These are phyloP conservation scores for Macrophomina pseudophaseolina DNA, from an alignment of 2,329 filamentous ascomycete genomes.

Conservation along the genomic window DNA sequence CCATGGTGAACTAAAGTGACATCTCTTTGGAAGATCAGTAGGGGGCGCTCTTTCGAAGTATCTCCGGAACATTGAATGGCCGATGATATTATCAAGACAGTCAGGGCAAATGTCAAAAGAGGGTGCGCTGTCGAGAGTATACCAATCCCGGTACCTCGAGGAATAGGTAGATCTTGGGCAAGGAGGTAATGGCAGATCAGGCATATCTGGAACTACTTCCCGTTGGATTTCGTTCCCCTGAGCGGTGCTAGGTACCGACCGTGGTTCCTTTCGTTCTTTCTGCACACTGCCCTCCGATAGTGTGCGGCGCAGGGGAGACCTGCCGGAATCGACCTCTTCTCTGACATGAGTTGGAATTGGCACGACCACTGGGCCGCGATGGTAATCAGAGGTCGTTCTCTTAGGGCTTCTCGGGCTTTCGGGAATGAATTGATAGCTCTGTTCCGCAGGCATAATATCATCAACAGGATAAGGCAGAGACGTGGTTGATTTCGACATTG, in stretches of 20 bases:
- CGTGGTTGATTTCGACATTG: conserved; percentile 30
- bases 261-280: background rate
- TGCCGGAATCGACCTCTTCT: conserved; percentile 9
- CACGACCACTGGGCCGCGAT: background rate
- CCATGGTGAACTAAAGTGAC: conserved; percentile 83
- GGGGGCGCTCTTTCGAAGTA: conserved; percentile 68
- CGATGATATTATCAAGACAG: conserved; percentile 75
- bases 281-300: conserved; percentile 20
- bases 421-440: conserved; percentile 46
- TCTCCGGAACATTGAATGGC: conserved; percentile 68
- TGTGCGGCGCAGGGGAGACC: conserved; percentile 15
- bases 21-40: conserved; percentile 66
- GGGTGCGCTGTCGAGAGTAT: conserved; percentile 72
- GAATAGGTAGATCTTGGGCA: conserved; percentile 71
- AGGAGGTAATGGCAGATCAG: conserved; percentile 56
- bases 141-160: conserved; percentile 75
- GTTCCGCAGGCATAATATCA: conserved; percentile 52
- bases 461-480: conserved; percentile 54
- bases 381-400: conserved; percentile 9
- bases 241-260: background rate
- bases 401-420: conserved; percentile 17
- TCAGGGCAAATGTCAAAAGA: conserved; percentile 81
- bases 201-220: background rate
- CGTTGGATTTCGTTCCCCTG: background rate
- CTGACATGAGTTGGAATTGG: conserved; percentile 18